These are phyloP conservation scores for Hypoxylon sp. DNA, from an alignment of 2,329 filamentous ascomycete species.

Conservation along the genomic window DNA sequence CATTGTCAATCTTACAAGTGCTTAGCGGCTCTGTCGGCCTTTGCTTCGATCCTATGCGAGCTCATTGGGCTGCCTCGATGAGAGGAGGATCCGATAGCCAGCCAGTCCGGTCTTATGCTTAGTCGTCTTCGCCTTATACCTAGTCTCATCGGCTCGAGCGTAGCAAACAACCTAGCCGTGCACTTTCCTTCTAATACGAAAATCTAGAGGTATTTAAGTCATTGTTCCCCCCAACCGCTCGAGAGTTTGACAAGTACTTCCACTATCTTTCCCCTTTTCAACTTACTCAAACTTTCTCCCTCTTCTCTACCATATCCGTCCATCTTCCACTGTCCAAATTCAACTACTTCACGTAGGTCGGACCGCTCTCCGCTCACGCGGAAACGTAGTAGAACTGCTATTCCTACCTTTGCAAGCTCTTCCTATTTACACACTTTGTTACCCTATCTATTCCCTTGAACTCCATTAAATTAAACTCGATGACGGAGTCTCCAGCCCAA, in stretches of 20 bases:
- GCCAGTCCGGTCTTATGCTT: conserved; percentile 31
- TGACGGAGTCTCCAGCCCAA: conserved; percentile 44
- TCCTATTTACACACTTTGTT: not conserved
- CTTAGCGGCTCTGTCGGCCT: conserved; percentile 40
- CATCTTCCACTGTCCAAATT: conserved; percentile 19
- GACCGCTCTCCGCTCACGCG: conserved; percentile 11
- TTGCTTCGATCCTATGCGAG: conserved; percentile 23
- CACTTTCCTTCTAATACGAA: conserved; percentile 14
- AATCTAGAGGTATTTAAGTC: conserved; percentile 37
- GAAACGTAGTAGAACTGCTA: conserved; percentile 3
- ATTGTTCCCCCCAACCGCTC: conserved; percentile 22
- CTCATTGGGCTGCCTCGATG: conserved; percentile 33
- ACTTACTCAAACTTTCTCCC: conserved; percentile 10
- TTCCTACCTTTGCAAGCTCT: conserved; percentile 1
- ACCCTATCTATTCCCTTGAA: not conserved
- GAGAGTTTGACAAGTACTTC: conserved; percentile 23
- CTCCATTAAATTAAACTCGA: conserved; percentile 32
- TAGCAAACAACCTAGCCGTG: conserved; percentile 29
- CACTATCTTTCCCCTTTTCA: conserved; percentile 20
- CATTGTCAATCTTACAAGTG: conserved; percentile 15
- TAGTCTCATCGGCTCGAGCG: conserved; percentile 36
- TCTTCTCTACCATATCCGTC: not conserved
- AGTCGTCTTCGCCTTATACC: conserved; percentile 32
- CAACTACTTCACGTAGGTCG: conserved; percentile 16
- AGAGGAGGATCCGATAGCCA: conserved; percentile 34